Conservation (phyloP, 345 rosid species). For the Lepidium didymum region DNA sequence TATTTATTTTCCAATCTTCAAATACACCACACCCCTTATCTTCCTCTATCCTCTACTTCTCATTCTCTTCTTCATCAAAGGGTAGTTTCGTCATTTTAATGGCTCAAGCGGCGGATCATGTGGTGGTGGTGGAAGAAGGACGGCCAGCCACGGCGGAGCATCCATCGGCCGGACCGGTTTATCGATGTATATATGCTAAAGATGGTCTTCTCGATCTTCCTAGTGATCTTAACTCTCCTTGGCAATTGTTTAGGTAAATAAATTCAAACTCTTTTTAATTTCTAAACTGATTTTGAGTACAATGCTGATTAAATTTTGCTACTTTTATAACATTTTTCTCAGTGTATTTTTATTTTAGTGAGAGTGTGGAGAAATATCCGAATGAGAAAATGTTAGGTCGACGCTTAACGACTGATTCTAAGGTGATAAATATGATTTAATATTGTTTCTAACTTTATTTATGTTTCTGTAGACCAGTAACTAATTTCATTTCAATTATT, state of each 20-base stretch:
- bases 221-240: slow-evolving; percentile 57
- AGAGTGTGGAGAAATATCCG: slow-evolving; percentile 43
- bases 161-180: slow-evolving; percentile 82
- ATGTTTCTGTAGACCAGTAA: background rate
- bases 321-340: background rate
- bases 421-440: slow-evolving; percentile 35
- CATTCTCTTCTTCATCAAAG: background rate
- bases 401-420: slow-evolving; percentile 52
- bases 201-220: slow-evolving; percentile 69
- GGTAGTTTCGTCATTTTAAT: background rate
- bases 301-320: background rate
- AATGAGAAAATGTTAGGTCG: slow-evolving; percentile 62
- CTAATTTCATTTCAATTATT: background rate
- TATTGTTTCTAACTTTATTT: background rate
- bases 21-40: slow-evolving; percentile 8
- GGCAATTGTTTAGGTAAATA: slow-evolving; percentile 76
- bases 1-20: slow-evolving; percentile 1
- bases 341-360: slow-evolving; percentile 34
- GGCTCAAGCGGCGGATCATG: slow-evolving; percentile 34
- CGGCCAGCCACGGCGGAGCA: slow-evolving; percentile 36
- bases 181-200: slow-evolving; percentile 67
- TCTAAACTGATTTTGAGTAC: background rate
- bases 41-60: background rate
- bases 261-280: background rate
- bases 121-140: slow-evolving; percentile 70